Percentiles rank a stretch among this genome's conserved stretches.
Evolutionary conservation across 495 filamentous ascomycete species (phyloP).

Genomic region (Melanomma pulvis-pyrius): DNA sequence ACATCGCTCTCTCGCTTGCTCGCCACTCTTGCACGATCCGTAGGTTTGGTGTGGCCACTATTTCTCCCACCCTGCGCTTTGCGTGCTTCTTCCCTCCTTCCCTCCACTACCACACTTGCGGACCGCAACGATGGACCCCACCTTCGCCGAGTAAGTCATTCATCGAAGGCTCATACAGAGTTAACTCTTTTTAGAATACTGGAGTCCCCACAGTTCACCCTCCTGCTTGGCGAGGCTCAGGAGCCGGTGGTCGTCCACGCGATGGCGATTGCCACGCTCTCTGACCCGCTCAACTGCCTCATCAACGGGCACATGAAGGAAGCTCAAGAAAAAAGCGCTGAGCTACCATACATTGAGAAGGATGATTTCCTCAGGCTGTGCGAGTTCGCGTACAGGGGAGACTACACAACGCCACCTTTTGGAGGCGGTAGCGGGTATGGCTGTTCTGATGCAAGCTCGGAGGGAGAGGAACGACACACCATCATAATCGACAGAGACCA

Average conservation of each 20-base stretch:
- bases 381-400: conserved; percentile 17
- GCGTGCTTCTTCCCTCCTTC: no score
- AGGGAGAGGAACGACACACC: not conserved
- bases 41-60: no score
- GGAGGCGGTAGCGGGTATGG: not conserved
- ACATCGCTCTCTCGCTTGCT: no score
- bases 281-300: conserved; percentile 6
- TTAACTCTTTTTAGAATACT: not conserved
- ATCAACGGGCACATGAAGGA: conserved; percentile 21
- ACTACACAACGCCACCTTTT: conserved; percentile 18
- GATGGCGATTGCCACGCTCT: not conserved
- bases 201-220: conserved; percentile 18
- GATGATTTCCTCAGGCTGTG: conserved; percentile 16
- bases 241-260: conserved; percentile 19
- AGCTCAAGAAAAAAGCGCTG: not conserved
- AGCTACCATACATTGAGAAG: conserved; percentile 5
- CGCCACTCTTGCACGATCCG: no score
- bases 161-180: not conserved
- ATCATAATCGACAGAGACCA: not conserved
- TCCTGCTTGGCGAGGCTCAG: conserved; percentile 10
- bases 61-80: no score
- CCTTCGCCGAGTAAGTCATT: not conserved
- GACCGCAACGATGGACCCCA: not conserved
- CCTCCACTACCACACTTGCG: no score
- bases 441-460: not conserved